A percentile compares a stretch with the other conserved stretches of the same genome.
Conservation (phyloP, 2,329 filamentous ascomycete species). For the Diplocarpon mali region DNA sequence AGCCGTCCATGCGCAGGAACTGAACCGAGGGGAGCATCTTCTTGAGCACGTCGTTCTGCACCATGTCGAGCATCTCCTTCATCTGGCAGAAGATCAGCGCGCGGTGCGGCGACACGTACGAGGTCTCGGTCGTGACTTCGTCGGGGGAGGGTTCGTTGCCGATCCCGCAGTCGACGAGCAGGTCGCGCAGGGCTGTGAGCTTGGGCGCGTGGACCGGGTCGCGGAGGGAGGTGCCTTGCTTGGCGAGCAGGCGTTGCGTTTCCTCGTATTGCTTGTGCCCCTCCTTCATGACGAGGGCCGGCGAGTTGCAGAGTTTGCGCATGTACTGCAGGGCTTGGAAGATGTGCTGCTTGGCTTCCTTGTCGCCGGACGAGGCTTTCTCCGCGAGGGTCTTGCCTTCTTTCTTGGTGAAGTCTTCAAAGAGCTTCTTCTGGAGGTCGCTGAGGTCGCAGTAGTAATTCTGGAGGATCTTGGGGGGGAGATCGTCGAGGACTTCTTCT, state of each 20-base stretch:
- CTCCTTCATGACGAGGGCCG: constrained; percentile 90
- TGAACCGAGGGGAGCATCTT: constrained; percentile 87
- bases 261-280: constrained; percentile 83
- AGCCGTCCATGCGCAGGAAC: constrained; percentile 86
- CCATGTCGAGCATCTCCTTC: constrained; percentile 99
- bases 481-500: constrained; percentile 91
- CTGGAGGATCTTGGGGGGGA: constrained; percentile 95
- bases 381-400: constrained; percentile 81
- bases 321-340: constrained; percentile 99
- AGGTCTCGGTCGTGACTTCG: constrained; percentile 46
- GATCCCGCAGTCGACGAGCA: constrained; percentile 97
- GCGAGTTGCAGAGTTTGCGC: constrained; percentile 98
- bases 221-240: constrained; percentile 69
- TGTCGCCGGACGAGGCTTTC: constrained; percentile 75
- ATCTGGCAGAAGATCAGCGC: constrained; percentile 98
- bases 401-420: constrained; percentile 92
- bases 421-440: constrained; percentile 86
- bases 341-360: constrained; percentile 93
- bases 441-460: constrained; percentile 99
- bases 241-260: constrained; percentile 68
- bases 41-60: constrained; percentile 85
- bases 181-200: constrained; percentile 75
- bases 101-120: constrained; percentile 90
- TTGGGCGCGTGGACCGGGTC: constrained; percentile 88
- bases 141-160: constrained; percentile 51